Base-by-base conservation (phyloP, 2,329 filamentous ascomycete genomes). In the Sporothrix mexicana region DNA sequence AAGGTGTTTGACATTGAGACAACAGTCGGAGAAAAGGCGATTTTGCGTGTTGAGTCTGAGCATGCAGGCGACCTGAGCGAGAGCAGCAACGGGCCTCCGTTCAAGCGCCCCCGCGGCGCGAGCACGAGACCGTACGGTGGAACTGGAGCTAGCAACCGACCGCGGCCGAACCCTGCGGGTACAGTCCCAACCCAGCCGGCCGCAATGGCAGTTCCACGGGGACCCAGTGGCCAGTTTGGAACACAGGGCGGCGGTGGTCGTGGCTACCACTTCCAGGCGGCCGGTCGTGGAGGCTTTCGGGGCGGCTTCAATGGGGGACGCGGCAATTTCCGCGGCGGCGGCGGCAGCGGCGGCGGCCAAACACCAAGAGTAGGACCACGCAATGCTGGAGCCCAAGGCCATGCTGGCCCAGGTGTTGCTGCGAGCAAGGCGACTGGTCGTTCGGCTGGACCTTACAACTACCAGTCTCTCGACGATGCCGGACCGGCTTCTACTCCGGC, bases 11-110 rank as follows among this genome's bases (percentile, higher is more conserved):
- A 90, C 6, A 94, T 98, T 77, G 93, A 97, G 75, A 94, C 92
- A 0, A 90, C 89, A 0, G 93, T 98, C 0, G 92, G 92, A 20
- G 95, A 98, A 82, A 97, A 97, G 83, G 89, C 93, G 17, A 86
- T 96, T 75, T 82, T 98, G 69, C 88, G 92, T 1, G 91, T 98
- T 64, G 94, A 97, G 80, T 85, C 90, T 70, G 93, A 95, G 75
- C 83, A 90, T 69, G 23, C 25, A 2, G 71, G 17, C 13, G 62
- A 64, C 55, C 23, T 53, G 43, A n/a, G 53, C 5, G n/a, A 68
- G 15, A 51, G n/a, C 12, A 51, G 13, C 47, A n/a, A 17, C 15
- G 41, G 88, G 75, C 87, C 89, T 1, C 72, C 72, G 2, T 53
- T 36, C 25, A 68, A 68, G 25, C 64, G 64, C 45, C 64, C 51